These are phyloP conservation scores for Clonostachys byssicola DNA, from an alignment of 2,329 filamentous ascomycete species.

Conservation along the genomic window DNA sequence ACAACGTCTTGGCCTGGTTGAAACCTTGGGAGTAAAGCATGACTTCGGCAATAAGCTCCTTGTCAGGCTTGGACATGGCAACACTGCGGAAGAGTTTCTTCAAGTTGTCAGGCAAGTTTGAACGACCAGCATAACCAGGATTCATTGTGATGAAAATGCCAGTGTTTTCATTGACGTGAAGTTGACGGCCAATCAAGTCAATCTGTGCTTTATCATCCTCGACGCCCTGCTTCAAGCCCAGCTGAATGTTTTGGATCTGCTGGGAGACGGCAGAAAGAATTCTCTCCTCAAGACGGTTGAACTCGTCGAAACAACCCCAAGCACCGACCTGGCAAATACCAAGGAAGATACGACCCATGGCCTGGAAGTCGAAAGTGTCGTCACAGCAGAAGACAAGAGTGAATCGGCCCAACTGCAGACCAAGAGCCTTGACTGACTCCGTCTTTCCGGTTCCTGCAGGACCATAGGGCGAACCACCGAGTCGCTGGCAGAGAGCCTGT, in stretches of 20 bases:
- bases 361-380: constrained; percentile 99
- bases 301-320: constrained; percentile 99
- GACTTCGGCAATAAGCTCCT: constrained; percentile 98
- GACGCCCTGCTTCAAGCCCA: constrained; percentile 81
- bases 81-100: constrained; percentile 99
- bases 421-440: constrained; percentile 96
- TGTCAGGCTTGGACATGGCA: constrained; percentile 99
- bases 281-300: constrained; percentile 96
- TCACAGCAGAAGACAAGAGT: constrained; percentile 99
- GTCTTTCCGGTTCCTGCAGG: constrained; percentile 98
- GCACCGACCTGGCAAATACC: constrained; percentile 98
- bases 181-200: constrained; percentile 86
- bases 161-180: constrained; percentile 87
- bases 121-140: constrained; percentile 95
- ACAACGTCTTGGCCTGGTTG: constrained; percentile 89
- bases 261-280: constrained; percentile 98
- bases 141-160: constrained; percentile 99
- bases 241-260: constrained; percentile 98
- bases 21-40: constrained; percentile 99
- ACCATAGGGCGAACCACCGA: constrained; percentile 95
- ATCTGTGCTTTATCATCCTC: constrained; percentile 85
- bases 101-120: constrained; percentile 95
- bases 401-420: constrained; percentile 93
- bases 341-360: constrained; percentile 98
- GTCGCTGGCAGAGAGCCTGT: constrained; percentile 88